phyloP scores from a whole-genome alignment of 306 rosid genomes.

The Echinosophora koreensis region DNA sequence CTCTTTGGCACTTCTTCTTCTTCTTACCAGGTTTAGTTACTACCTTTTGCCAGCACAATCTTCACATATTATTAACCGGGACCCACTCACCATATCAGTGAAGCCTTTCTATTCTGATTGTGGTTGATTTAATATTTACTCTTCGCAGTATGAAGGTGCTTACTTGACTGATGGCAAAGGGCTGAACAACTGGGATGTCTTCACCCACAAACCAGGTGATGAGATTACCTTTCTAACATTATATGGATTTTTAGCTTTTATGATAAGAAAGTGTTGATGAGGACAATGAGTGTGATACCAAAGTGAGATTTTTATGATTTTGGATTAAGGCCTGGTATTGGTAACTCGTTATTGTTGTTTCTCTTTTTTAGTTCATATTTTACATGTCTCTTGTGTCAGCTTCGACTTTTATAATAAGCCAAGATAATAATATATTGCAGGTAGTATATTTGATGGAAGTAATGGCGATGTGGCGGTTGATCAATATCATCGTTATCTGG shows the following conservation, averaged over 20 bases:
- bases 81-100: no score
- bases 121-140: no score
- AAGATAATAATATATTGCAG: slow-evolving; percentile 41
- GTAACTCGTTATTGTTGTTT: background rate
- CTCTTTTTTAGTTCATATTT: no score
- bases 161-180: slow-evolving; percentile 77
- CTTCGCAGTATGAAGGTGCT: slow-evolving; percentile 86
- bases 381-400: background rate
- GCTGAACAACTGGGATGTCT: slow-evolving; percentile 72
- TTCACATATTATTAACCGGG: no score
- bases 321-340: background rate
- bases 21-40: slow-evolving; percentile 76
- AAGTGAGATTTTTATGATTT: no score
- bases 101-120: background rate
- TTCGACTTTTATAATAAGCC: background rate
- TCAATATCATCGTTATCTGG: slow-evolving; percentile 73
- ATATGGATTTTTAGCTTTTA: no score
- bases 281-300: no score
- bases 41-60: background rate
- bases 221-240: background rate
- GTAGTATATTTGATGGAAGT: slow-evolving; percentile 57
- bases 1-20: slow-evolving; percentile 88
- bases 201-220: slow-evolving; percentile 68
- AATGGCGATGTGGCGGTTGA: slow-evolving; percentile 70
- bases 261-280: no score